phyloP scores from a whole-genome alignment of 1,284 basidiomycete genomes.

The Naganishia cerealis region DNA sequence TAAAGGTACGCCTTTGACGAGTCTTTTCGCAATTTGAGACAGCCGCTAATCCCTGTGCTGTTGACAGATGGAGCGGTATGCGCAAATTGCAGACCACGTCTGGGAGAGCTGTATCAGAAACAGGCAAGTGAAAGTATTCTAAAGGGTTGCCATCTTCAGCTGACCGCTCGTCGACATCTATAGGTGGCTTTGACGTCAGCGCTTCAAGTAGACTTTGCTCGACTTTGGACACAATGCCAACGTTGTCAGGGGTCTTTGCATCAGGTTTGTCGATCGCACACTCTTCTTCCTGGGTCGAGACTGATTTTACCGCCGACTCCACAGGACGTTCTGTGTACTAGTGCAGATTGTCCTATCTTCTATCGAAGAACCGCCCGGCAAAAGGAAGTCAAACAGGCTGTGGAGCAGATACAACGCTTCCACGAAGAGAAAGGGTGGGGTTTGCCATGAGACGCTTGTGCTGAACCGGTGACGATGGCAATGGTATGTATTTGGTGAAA shows the following conservation, averaged over 20 bases:
- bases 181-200: constrained; percentile 67
- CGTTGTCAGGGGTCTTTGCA: constrained; percentile 93
- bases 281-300: background rate
- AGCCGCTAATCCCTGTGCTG: constrained; percentile 15
- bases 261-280: constrained; percentile 61
- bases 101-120: constrained; percentile 87
- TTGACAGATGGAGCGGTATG: constrained; percentile 82
- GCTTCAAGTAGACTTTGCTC: constrained; percentile 82
- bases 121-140: constrained; percentile 60
- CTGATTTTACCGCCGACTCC: background rate
- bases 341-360: constrained; percentile 96
- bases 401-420: constrained; percentile 75
- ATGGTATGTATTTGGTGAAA: too few relatives aligned
- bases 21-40: background rate
- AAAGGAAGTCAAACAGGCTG: constrained; percentile 87
- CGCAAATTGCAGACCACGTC: constrained; percentile 78
- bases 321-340: constrained; percentile 91
- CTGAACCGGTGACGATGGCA: background rate
- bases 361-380: constrained; percentile 96
- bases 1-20: constrained; percentile 60
- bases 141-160: background rate
- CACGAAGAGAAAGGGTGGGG: constrained; percentile 57
- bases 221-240: constrained; percentile 95
- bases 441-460: background rate
- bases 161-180: background rate